phyloP scores from a whole-genome alignment of 495 filamentous ascomycete species.

The Trichodelitschia bisporula region DNA sequence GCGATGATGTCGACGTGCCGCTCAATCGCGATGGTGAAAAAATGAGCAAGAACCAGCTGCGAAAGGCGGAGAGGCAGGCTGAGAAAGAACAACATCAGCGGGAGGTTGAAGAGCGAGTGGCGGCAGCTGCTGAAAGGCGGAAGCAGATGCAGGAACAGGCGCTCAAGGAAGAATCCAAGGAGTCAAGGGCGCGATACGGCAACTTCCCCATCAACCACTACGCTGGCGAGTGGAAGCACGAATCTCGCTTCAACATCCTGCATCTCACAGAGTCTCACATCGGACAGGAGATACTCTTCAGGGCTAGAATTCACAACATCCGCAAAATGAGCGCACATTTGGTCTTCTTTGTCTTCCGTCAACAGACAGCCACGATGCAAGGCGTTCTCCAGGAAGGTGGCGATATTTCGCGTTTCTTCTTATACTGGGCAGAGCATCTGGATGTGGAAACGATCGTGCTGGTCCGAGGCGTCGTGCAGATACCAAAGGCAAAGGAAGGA shows the following conservation, averaged over 20 bases:
- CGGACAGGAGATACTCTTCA: slow-evolving; percentile 52
- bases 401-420: slow-evolving; percentile 30
- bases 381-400: slow-evolving; percentile 39
- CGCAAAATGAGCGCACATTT: slow-evolving; percentile 78
- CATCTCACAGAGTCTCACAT: slow-evolving; percentile 18
- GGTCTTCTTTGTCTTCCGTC: slow-evolving; percentile 71
- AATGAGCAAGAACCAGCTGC: slow-evolving; percentile 16
- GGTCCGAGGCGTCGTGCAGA: slow-evolving; percentile 17
- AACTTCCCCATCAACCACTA: slow-evolving; percentile 16
- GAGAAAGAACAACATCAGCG: slow-evolving; percentile 12
- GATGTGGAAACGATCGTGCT: slow-evolving; percentile 42
- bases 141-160: slow-evolving; percentile 15
- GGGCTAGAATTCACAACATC: slow-evolving; percentile 69
- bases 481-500: slow-evolving; percentile 23
- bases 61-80: slow-evolving; percentile 16
- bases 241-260: slow-evolving; percentile 15
- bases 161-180: slow-evolving; percentile 13
- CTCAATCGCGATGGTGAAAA: slow-evolving; percentile 17
- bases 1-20: slow-evolving; percentile 8
- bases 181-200: slow-evolving; percentile 15
- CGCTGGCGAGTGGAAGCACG: slow-evolving; percentile 15
- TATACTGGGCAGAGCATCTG: slow-evolving; percentile 45
- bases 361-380: slow-evolving; percentile 63
- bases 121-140: slow-evolving; percentile 10
- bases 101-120: slow-evolving; percentile 11